phyloP scores from a whole-genome alignment of 2,329 filamentous ascomycete genomes.

The Alternaria atra region DNA sequence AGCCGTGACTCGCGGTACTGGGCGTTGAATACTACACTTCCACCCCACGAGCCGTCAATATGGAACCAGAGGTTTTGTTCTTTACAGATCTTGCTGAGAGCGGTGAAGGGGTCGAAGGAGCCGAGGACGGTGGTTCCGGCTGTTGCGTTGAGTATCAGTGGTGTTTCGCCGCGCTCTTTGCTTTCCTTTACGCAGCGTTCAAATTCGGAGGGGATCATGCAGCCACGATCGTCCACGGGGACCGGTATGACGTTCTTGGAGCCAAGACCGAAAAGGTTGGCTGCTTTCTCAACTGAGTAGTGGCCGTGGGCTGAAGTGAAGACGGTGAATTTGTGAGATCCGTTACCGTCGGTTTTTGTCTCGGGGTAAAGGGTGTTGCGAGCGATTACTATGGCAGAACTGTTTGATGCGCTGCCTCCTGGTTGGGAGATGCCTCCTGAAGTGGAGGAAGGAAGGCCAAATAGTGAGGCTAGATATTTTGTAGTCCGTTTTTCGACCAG shows the following conservation, averaged over 20 bases:
- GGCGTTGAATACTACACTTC: slow-evolving; percentile 74
- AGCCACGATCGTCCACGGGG: slow-evolving; percentile 74
- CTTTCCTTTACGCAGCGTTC: slow-evolving; percentile 69
- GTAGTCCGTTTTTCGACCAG: slow-evolving; percentile 87
- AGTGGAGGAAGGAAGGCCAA: slow-evolving; percentile 60
- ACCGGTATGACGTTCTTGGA: slow-evolving; percentile 76
- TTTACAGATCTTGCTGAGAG: slow-evolving; percentile 75
- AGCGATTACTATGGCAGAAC: slow-evolving; percentile 84
- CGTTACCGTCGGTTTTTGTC: slow-evolving; percentile 78
- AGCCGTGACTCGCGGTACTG: slow-evolving; percentile 71
- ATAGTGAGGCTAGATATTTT: slow-evolving; percentile 74
- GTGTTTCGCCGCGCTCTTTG: slow-evolving; percentile 74
- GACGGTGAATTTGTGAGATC: slow-evolving; percentile 71
- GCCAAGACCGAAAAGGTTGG: slow-evolving; percentile 88
- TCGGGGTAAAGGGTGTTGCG: slow-evolving; percentile 84
- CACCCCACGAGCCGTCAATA: slow-evolving; percentile 92
- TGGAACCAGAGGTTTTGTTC: slow-evolving; percentile 86
- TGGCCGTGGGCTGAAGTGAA: slow-evolving; percentile 93
- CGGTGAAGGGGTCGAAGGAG: slow-evolving; percentile 81
- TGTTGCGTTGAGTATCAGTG: slow-evolving; percentile 94
- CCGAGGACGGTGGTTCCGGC: slow-evolving; percentile 94
- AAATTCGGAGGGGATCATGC: slow-evolving; percentile 74
- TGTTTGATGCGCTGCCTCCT: slow-evolving; percentile 85
- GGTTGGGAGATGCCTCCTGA: slow-evolving; percentile 78
- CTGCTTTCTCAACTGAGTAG: slow-evolving; percentile 94